phyloP scores from a whole-genome alignment of 306 rosid genomes.

The Casuarina cunninghamiana region DNA sequence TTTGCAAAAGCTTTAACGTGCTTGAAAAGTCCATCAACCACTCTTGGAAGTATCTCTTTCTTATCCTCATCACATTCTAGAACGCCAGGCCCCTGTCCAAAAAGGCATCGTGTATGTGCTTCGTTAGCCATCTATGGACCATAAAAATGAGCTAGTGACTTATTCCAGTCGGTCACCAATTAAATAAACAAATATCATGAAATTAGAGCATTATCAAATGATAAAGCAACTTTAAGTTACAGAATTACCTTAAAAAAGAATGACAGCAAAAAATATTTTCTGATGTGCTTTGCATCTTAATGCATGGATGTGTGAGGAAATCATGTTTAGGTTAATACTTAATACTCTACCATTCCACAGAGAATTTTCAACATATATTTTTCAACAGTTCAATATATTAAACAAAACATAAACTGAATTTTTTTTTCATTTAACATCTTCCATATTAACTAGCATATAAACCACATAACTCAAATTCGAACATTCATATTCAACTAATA shows the following conservation, averaged over 20 bases:
- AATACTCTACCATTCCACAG: not conserved
- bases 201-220: slow-evolving; percentile 16
- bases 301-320: not conserved
- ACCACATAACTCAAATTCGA: too few species aligned
- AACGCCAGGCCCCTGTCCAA: slow-evolving; percentile 67
- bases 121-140: slow-evolving; percentile 5
- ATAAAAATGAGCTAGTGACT: not conserved
- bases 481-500: too few species aligned
- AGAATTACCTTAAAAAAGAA: not conserved
- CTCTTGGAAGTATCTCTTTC: slow-evolving; percentile 80
- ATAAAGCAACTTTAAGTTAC: slow-evolving; percentile 5
- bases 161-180: slow-evolving; percentile 60
- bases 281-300: not conserved
- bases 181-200: slow-evolving; percentile 17
- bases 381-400: not conserved
- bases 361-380: not conserved
- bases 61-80: slow-evolving; percentile 49
- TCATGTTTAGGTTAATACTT: not conserved
- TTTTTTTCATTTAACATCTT: too few species aligned
- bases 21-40: slow-evolving; percentile 68
- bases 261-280: not conserved
- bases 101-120: slow-evolving; percentile 17
- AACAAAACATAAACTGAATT: too few species aligned
- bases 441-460: too few species aligned
- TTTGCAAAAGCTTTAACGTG: slow-evolving; percentile 47